phyloP scores from a whole-genome alignment of 805 yeast genomes.

The Ascoidea asiatica region DNA sequence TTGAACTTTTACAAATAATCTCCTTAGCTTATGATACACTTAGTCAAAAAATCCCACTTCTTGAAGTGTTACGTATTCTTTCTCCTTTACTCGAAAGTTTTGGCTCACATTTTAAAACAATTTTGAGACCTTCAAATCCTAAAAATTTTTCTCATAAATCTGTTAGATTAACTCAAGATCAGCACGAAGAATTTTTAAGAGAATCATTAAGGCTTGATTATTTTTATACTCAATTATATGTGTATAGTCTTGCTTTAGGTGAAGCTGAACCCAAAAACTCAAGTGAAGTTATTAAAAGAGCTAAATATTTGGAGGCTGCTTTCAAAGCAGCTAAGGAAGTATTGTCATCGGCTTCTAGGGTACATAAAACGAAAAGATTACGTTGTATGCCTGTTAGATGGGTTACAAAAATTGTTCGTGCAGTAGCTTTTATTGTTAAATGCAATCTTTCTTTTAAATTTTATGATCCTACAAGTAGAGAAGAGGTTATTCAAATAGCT shows the following conservation, averaged over 20 bases:
- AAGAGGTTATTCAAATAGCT: conserved; percentile 54
- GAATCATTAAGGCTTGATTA: conserved; percentile 73
- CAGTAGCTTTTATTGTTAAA: conserved; percentile 83
- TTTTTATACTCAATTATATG: conserved; percentile 72
- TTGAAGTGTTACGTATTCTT: conserved; percentile 58
- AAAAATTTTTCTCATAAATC: conserved; percentile 19
- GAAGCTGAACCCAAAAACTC: conserved; percentile 18
- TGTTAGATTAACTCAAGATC: conserved; percentile 14
- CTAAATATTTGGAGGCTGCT: conserved; percentile 71
- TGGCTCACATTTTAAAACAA: conserved; percentile 47
- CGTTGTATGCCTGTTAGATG: conserved; percentile 85
- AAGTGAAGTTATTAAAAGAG: conserved; percentile 27
- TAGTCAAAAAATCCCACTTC: conserved; percentile 49
- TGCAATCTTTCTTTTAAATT: too few species aligned
- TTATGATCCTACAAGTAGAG: conserved; percentile 28
- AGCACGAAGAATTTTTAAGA: conserved; percentile 30
- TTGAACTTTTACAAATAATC: conserved; percentile 67
- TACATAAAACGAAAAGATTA: conserved; percentile 49
- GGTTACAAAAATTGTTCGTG: conserved; percentile 74
- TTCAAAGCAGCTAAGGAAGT: conserved; percentile 75
- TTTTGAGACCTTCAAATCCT: conserved; percentile 36
- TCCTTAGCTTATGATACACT: conserved; percentile 62
- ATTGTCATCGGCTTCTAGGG: conserved; percentile 53
- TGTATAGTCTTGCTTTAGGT: conserved; percentile 67
- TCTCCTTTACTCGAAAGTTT: conserved; percentile 71